Base-by-base conservation (phyloP, 2,329 filamentous ascomycete species). In the Stylonectria norvegica region DNA sequence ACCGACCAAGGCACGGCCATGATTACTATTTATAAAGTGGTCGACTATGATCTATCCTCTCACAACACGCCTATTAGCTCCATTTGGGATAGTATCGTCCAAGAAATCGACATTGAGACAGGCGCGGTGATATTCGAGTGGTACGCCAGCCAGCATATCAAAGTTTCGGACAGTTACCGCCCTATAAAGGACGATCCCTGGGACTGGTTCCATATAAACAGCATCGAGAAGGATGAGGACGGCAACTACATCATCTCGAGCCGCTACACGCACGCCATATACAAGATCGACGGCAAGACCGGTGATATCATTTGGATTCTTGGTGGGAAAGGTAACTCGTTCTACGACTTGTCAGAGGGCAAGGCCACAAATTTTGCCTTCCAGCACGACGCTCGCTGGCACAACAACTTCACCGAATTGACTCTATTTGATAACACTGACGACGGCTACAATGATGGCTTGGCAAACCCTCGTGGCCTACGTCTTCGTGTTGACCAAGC, bases 391-490 rank as follows among this genome's bases (percentile, higher is more conserved):
- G 73, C 70, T 2, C 66, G 65, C 36, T 74, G 51, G 34, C 56
- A 52, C 5, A 63, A 67, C 3, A 63, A 73, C 27, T 30, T 10
- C 14, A 15, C 8, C 37, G 74, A 73, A 4, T 65, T 78, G 37
- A 73, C 72, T 1, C 60, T 79, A 27, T 78, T 72, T 50, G 74
- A 79, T 53, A 79, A 78, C 56, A 57, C 52, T 25, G 70, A 68
- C 19, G 70, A 74, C 41, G 69, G 65, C 12, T 48, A 31, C 51
- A 42, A 22, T 61, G 61, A n/a, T 43, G 16, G 64, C 59, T 12
- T 67, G 61, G 8, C 27, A 9, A 8, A 30, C 14, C 38, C 70
- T 68, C 23, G 43, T 4, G 43, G 39, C 31, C 22, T 43, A 15
- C 39, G 39, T 8, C 34, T 46, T 12, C 17, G 11, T 5, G 29